Evolutionary conservation across 176 grass and related monocot species (phyloP), one percentile per base, ranked within the genome.

Genomic region (Aegilops speltoides): DNA sequence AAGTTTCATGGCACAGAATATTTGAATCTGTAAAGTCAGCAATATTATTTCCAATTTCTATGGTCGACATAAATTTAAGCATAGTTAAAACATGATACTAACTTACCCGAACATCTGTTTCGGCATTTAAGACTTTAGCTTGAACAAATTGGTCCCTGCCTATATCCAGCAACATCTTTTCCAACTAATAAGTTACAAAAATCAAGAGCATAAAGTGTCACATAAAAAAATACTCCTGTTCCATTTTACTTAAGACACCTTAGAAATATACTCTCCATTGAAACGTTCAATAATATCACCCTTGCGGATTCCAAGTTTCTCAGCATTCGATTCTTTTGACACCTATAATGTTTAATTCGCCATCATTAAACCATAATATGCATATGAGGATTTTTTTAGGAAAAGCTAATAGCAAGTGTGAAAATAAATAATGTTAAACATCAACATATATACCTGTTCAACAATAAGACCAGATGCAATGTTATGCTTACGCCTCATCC

Each of bases 221-320:
- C 37, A 43, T 45, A 8, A 10, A 34, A 14, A 32, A 52, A 3
- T 22, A 45, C 5, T 43, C 37, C 5, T 36, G 15, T 24, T 1
- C 0, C 8, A 37, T 9, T 62, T 60, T 60, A 24, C 22, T 24
- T 20, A 69, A 36, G 0, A 15, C 19, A 37, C 14, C 22, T 26
- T 74, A 46, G 71, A 74, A 74, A 74, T 74, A 26, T 46, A 46
- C 3, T 74, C n/a, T 45, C 71, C 71, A 16, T 74, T 74, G 11
- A 74, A 74, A 17, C 71, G 1, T 74, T 74, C 71, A 74, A 74
- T 74, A 26, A 74, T 26, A 74, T 74, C 71, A 15, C 40, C 71
- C 71, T 3, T 74, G 1, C 40, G n/a, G 38, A 74, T 46, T 74
- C 71, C 71, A 74, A 74, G 71, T 74, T n/a, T 81, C 79, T 81